Percentiles rank a stretch among this genome's conserved stretches.
phyloP scores from a whole-genome alignment of 2,329 filamentous ascomycete genomes.

The Trichoderma harzianum region DNA sequence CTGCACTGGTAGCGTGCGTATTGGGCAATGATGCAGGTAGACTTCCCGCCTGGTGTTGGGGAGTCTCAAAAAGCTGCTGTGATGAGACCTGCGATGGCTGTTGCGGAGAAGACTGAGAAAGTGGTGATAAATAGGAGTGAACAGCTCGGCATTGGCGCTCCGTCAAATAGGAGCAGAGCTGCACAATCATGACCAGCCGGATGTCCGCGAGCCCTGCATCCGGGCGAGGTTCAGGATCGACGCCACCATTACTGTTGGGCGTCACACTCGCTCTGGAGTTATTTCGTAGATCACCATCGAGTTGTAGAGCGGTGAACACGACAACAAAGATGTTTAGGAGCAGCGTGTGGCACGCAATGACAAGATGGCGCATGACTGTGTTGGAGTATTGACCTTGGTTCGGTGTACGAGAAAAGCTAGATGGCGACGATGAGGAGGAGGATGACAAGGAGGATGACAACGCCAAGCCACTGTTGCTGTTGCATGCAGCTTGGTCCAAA shows the following conservation, averaged over 20 bases:
- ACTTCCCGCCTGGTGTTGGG: not conserved
- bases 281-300: no score
- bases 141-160: not conserved
- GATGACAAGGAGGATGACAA: not conserved
- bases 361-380: not conserved
- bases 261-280: no score
- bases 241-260: not conserved
- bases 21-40: not conserved
- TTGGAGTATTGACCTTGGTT: not conserved
- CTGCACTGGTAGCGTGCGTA: not conserved
- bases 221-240: not conserved
- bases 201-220: not conserved
- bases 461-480: not conserved
- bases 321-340: not conserved
- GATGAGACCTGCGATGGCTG: not conserved
- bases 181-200: not conserved
- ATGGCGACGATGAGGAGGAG: not conserved
- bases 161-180: not conserved
- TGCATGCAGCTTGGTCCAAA: not conserved
- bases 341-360: slow-evolving; percentile 2
- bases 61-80: not conserved
- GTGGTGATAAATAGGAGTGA: not conserved
- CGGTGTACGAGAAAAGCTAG: not conserved
- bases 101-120: no score
- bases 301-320: not conserved